Base-by-base conservation (phyloP, 1,284 basidiomycete genomes). In the Sphagnurus paluster region DNA sequence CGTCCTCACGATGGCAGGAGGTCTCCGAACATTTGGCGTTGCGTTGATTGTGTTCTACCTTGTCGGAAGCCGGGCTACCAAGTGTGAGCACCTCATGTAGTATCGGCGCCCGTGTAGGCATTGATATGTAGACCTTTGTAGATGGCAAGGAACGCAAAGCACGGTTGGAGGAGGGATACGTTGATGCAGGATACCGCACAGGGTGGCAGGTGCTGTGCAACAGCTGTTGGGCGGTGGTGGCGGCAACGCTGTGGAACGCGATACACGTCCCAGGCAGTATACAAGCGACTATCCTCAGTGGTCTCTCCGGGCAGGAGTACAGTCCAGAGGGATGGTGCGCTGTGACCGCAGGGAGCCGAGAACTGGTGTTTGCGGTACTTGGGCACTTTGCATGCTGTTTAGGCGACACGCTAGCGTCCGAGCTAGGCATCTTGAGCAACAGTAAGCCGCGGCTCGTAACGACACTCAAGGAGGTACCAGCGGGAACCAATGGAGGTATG, bases 401-500 rank as follows among this genome's bases (percentile, higher is more conserved):
- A 3, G 91, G 90, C 1, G 91, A 94, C 59, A 94, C 90, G 0
- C 77, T 79, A 1, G 76, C 75, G 16, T 90, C 87, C 11, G 87
- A 92, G 66, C 77, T 96, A 17, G 93, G 93, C 23, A 94, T 93
- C 58, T 76, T 93, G 38, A 86, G 90, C 14, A 64, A 63, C 13
- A 74, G 77, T 3, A 74, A 74, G 4, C 93, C 93, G 0, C 64
- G 81, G 32, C 77, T 94, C 23, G 79, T 93, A 56, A 91, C 91
- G 1, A 92, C 87, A 1, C 64, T 86, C 37, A 72, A 74, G 46
- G 55, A 67, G 0, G 91, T 95, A 0, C 93, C 93, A 1, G 85
- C 87, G 0, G 95, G 95, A 1, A 97, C 95, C 1, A 98, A 98
- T 61, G 95, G 95, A 7, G 95, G 79, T 0, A 77, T 98, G 52